These are phyloP conservation scores for Penicillium sp. DNA, from an alignment of 2,329 filamentous ascomycete species.

Conservation along the genomic window DNA sequence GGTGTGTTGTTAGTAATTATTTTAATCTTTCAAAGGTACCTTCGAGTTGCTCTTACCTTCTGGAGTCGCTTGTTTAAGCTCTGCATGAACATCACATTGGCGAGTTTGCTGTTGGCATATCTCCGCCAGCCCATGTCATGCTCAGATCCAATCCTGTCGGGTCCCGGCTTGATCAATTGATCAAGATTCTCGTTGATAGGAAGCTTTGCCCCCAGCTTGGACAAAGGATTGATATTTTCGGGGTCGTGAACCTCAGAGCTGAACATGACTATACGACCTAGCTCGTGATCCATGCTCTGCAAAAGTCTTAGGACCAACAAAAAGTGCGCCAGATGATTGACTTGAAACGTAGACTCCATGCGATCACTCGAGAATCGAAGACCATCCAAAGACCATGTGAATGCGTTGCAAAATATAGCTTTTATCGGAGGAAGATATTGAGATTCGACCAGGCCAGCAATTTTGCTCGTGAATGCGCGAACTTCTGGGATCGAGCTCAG, in stretches of 20 bases:
- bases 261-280: constrained; percentile 9
- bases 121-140: constrained; percentile 13
- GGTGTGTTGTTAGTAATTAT: neutral
- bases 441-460: neutral
- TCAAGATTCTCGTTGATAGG: neutral
- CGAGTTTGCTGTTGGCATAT: constrained; percentile 12
- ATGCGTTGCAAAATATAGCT: constrained; percentile 14
- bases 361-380: constrained; percentile 4
- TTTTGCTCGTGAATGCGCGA: neutral
- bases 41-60: neutral
- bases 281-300: constrained; percentile 6
- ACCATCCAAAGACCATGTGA: constrained; percentile 9
- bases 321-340: constrained; percentile 13
- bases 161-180: constrained; percentile 2
- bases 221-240: neutral
- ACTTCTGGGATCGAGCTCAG: constrained; percentile 1
- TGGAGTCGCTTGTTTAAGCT: constrained; percentile 8
- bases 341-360: constrained; percentile 9
- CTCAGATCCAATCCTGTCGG: constrained; percentile 4
- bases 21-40: too few relatives aligned
- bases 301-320: constrained; percentile 8
- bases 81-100: constrained; percentile 14
- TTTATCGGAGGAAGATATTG: constrained; percentile 5
- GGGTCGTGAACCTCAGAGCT: constrained; percentile 13
- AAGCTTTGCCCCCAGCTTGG: constrained; percentile 4